A percentile compares a stretch with the other conserved stretches of the same genome.
phyloP scores from a whole-genome alignment of 768 basidiomycete genomes.

The Fomitopsis serialis region DNA sequence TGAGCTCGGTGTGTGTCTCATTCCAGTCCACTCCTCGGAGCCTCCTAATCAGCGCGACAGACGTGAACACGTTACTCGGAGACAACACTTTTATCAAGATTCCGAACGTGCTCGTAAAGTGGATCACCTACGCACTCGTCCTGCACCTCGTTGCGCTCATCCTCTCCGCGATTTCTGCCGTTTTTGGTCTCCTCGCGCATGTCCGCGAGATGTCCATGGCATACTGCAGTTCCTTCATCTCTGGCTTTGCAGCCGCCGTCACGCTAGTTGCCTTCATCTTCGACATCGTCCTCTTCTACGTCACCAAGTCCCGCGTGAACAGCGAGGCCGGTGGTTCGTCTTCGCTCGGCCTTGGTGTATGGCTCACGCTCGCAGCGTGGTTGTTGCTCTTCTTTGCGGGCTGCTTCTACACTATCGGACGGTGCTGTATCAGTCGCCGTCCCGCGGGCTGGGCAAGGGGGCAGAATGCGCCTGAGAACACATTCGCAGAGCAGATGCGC shows the following conservation, averaged over 20 bases:
- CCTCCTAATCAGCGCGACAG: constrained; percentile 31
- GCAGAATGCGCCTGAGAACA: constrained; percentile 10
- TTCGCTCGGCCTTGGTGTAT: constrained; percentile 80
- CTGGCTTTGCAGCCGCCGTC: constrained; percentile 74
- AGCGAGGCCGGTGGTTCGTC: constrained; percentile 67
- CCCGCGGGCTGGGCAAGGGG: background rate
- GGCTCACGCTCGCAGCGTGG: constrained; percentile 88
- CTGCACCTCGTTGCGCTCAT: constrained; percentile 86
- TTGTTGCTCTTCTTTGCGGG: constrained; percentile 85
- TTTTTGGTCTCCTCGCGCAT: constrained; percentile 87
- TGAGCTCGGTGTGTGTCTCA: constrained; percentile 60
- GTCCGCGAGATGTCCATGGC: constrained; percentile 82
- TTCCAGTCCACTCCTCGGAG: background rate
- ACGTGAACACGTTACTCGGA: constrained; percentile 78
- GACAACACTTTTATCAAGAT: constrained; percentile 63
- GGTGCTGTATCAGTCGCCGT: constrained; percentile 74
- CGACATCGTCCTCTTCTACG: constrained; percentile 86
- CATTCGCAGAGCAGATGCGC: constrained; percentile 62
- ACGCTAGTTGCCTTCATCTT: constrained; percentile 88
- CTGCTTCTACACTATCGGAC: constrained; percentile 80
- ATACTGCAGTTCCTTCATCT: constrained; percentile 76
- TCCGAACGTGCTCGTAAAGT: constrained; percentile 82
- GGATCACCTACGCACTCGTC: constrained; percentile 91
- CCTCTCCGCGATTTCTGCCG: constrained; percentile 60
- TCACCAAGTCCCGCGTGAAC: constrained; percentile 83